Evolutionary conservation across 495 filamentous ascomycete genomes (phyloP), one percentile per base, ranked within the genome.

Genomic region (Penicillium odoratum): DNA sequence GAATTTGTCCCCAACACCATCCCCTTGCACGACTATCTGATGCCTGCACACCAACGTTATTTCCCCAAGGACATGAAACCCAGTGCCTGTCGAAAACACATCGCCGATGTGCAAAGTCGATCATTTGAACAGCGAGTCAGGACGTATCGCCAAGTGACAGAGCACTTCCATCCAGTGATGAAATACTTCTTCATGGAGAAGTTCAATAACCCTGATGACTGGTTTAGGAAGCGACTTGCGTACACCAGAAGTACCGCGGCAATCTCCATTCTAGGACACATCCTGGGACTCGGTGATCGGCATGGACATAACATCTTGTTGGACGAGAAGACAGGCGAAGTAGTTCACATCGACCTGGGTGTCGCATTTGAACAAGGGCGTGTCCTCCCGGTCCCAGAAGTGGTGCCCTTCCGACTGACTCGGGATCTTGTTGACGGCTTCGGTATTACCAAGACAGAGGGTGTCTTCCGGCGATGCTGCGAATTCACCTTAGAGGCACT

Each of bases 281-380:
- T 97, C 1, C 83, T 98, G 3, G 94, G 94, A 2, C 84, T 98
- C n/a, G 94, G 94, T 13, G 94, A 98, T 74, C 82, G 94, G 26
- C 94, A 98, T 73, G 92, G 90, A 6, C 93, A 98, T 67, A 98
- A 98, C 65, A 98, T 98, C 61, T 81, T 98, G 3, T 81, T 98
- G 0, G 94, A 98, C 70, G 84, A 90, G 50, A 84, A 86, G 58
- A 96, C 85, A 15, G 94, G 94, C 25, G 94, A 98, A 71, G 93
- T 92, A 6, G 88, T 98, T 1, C 94, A 98, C 65, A 98, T 98
- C 55, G 94, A 98, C 69, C 82, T 98, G 7, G 94, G 94, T 40
- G 89, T 98, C 16, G 93, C 93, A 1, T 98, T 98, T 64, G 94
- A 98, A 66, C 90, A 86, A 56, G 94, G 95, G n/a, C 89, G 93